Evolutionary conservation across 192 early-diverging fungal genomes (phyloP), one percentile per base, ranked within the genome.

Genomic region (Paraglomus occultum): DNA sequence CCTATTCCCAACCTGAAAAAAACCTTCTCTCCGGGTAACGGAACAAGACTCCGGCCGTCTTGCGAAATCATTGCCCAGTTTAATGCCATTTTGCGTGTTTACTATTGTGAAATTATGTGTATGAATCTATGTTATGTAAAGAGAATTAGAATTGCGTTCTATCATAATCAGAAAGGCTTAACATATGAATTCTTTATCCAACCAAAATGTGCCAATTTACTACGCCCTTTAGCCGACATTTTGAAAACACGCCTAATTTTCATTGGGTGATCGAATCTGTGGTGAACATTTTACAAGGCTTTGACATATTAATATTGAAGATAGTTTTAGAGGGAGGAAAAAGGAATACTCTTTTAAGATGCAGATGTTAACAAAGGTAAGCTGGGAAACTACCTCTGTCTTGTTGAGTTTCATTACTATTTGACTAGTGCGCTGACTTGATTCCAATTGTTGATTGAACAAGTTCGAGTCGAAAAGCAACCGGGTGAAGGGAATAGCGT

Each of bases 381-480:
- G 45, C 15, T 18, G n/a, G 51, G 40, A 55, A 5, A 54, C 59
- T 11, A 11, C n/a, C 38, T 10, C 14, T 58, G 14, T 0, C 15
- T 15, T 48, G 12, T 39, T 23, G 52, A 14, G 20, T 52, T 62
- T 18, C 39, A 66, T 42, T 67, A 42, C 48, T 60, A 14, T 22
- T 52, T 20, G 45, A 49, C 18, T 46, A 31, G n/a, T 42, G 14
- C 15, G 0, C 42, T 18, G n/a, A 40, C n/a, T 55, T 53, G 15
- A 18, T 10, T 42, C 4, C 23, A 43, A 20, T 45, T 20, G 44
- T 46, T 48, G 8, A 62, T 18, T 18, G 7, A 42, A 76, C 52
- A 82, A 99, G 89, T 99, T 99, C 83, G 97, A 99, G 83, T 95
- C 95, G 15, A 99, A 99, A 81, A 95, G 94, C 79, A 99, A 94